Base-by-base conservation (phyloP, 352 stramenopile species). In the Phytophthora brassicae region DNA sequence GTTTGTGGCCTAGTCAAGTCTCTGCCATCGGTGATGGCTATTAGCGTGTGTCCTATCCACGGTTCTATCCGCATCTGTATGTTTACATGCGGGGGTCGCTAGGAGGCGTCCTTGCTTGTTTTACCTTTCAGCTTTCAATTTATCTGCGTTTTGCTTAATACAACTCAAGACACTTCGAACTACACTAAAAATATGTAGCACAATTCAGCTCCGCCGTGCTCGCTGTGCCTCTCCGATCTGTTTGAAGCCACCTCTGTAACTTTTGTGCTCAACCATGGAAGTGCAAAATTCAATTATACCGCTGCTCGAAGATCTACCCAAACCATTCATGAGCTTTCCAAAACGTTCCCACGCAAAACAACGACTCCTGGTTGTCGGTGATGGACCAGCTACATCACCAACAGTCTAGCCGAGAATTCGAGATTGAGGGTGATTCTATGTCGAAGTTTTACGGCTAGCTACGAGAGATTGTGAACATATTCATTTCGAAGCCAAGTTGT, bases 371-470 rank as follows among this genome's bases (percentile, higher is more conserved):
- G n/a, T 38, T 36, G 36, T 46, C 35, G 2, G 36, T 56, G 6
- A 56, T 56, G 49, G 49, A 56, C 8, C 49, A 56, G 23, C 23
- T 56, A 17, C 49, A 56, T 6, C 49, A 47, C 14, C 49, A 56
- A 47, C 36, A 56, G 23, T 24, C 49, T 19, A 47, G 9, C 23
- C 35, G 49, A 2, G 36, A 56, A 22, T 41, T 56, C 36, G 24
- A 47, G 22, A 56, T 56, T 28, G 33, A n/a, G 3, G 33, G 33
- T 17, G 33, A 6, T 39, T 39, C 11, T 5, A 39, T 19, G 33
- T 5, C 33, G 9, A 39, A 13, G 9, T 39, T 39, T 17, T 6
- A 16, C 33, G 33, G 33, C 11, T 19, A 39, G 33, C 33, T 14
- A 39, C 12, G 4, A 4, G 33, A 39, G 11, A 17, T 4, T 13